Base-by-base conservation (phyloP, 129 eudicot species). In the Flaveria sonorensis region DNA sequence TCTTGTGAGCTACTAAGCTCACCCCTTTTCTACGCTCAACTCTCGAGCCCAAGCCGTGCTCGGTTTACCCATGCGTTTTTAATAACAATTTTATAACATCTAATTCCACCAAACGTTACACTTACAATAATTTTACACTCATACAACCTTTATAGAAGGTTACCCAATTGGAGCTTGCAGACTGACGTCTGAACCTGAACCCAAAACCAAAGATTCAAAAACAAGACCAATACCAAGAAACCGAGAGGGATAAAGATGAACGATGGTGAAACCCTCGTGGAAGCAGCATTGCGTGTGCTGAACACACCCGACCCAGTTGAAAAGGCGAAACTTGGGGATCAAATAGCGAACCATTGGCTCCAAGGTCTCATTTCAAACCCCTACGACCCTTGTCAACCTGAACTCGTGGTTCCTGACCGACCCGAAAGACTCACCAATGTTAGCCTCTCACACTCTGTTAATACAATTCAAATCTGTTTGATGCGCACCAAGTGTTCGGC, bases 321-420 rank as follows among this genome's bases (percentile, higher is more conserved):
- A 51, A 93, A 93, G 64, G 98, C 98, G 3, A 75, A 84, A 32
- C 89, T 93, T n/a, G 98, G 97, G 24, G 92, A 93, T 56, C 69
- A 87, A 83, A 80, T 93, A 4, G 97, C 97, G 3, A 78, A 81
- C 71, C 75, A 83, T 71, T 93, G 98, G 98, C 85, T 90, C 7
- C 69, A 87, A 67, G 92, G 93, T 24, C 74, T 80, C 74, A 87
- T 90, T 63, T 3, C 74, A 30, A 59, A 39, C 12, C 84, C 97
- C 1, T 91, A 91, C 77, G 10, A 85, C 71, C 75, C 87, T 20
- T 81, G 87, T 76, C 84, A 89, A 19, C 79, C 71, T 9, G 88
- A 91, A 60, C n/a, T 89, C 52, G 24, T 60, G 16, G 88, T 89
- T 0, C 98, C 98, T 16, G 97, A 91, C 75, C 96, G 97, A 0